Conservation (phyloP, 169 alveolate genomes). For the Neospora caninum region DNA sequence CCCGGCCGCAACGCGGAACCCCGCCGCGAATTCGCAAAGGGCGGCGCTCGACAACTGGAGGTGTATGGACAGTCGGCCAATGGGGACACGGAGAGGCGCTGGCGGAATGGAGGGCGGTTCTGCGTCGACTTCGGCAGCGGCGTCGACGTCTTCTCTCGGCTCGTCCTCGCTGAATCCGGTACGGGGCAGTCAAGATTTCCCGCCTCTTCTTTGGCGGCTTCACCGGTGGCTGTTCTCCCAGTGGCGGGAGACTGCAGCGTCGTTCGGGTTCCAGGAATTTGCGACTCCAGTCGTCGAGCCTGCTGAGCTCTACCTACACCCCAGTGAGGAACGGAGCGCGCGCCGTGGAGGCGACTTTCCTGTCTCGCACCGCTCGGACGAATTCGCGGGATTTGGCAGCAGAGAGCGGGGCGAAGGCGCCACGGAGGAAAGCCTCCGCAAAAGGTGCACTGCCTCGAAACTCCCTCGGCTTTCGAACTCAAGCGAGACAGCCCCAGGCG, state of each 20-base stretch:
- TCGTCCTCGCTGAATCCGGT: conserved; percentile 43
- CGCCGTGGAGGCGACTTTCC: not conserved
- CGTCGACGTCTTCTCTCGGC: not conserved
- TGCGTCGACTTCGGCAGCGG: no score
- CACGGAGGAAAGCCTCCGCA: not conserved
- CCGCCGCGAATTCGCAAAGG: not conserved
- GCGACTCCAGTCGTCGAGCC: conserved; percentile 68
- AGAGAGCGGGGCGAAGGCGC: not conserved
- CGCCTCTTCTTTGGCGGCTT: conserved; percentile 35
- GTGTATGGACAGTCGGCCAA: not conserved
- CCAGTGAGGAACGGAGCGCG: conserved; percentile 1
- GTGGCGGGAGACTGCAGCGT: conserved; percentile 64
- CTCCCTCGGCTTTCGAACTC: no score
- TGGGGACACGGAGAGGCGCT: not conserved
- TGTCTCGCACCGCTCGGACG: no score
- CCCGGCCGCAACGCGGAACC: not conserved
- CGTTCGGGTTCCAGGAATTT: conserved; percentile 68
- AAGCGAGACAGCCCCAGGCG: no score
- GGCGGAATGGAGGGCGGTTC: not conserved
- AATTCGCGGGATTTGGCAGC: not conserved
- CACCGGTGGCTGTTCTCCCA: conserved; percentile 45
- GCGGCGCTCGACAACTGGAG: not conserved
- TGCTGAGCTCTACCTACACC: conserved; percentile 54
- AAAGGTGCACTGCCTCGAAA: not conserved
- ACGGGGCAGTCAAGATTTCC: conserved; percentile 63